Percentiles rank a stretch among this genome's conserved stretches.
Conservation (phyloP, 306 rosid genomes). For the Inga leiocalycina region DNA sequence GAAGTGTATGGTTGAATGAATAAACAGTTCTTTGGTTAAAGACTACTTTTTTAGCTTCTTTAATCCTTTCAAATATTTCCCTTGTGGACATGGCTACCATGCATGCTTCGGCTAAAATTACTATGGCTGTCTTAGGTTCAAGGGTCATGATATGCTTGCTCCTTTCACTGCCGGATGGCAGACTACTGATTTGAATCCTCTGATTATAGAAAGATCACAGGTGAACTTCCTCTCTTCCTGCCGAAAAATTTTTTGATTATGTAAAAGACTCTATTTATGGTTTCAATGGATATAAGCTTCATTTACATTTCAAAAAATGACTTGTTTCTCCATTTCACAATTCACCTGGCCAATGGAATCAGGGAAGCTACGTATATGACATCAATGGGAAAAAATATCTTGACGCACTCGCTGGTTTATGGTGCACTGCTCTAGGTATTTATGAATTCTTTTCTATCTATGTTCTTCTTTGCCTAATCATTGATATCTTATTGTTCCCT, state of each 20-base stretch:
- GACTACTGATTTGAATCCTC: conserved; percentile 60
- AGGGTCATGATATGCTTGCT: conserved; percentile 94
- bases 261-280: background rate
- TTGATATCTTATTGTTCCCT: conserved; percentile 11
- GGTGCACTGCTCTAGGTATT: conserved; percentile 84
- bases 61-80: background rate
- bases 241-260: background rate
- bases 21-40: conserved; percentile 17
- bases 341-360: conserved; percentile 40
- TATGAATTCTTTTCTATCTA: conserved; percentile 10
- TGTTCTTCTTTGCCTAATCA: background rate
- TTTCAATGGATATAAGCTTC: background rate
- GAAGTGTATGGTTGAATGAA: conserved; percentile 21
- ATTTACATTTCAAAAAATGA: conserved; percentile 6
- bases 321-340: conserved; percentile 7
- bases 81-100: background rate
- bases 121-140: conserved; percentile 54
- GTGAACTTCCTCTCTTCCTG: conserved; percentile 37
- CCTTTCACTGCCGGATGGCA: conserved; percentile 97
- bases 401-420: conserved; percentile 91
- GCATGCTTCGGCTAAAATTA: conserved; percentile 28
- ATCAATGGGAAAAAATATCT: conserved; percentile 83
- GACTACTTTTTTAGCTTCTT: background rate
- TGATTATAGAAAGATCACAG: conserved; percentile 87
- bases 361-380: conserved; percentile 97